phyloP scores from a whole-genome alignment of 176 grass and related monocot species.

The Alloteropsis semialata region DNA sequence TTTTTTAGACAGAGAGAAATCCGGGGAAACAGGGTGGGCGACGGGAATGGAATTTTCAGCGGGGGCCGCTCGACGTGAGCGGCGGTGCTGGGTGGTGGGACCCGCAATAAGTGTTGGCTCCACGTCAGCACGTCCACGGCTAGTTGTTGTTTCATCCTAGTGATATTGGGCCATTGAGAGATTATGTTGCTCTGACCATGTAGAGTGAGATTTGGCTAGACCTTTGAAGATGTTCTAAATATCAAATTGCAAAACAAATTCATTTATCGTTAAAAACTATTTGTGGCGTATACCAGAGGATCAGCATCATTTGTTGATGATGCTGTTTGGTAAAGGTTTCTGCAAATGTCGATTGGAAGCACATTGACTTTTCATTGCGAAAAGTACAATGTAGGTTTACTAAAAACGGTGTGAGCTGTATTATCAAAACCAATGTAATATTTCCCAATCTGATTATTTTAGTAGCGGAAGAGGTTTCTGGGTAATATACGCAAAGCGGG shows the following conservation, averaged over 20 bases:
- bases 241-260: no score
- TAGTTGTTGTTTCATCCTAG: not conserved
- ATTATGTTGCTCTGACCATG: no score
- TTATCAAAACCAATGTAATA: not conserved
- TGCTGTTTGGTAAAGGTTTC: not conserved
- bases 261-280: not conserved
- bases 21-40: not conserved
- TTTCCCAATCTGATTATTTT: not conserved
- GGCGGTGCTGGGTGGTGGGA: not conserved
- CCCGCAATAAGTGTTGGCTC: not conserved
- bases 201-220: no score
- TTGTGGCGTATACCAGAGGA: not conserved
- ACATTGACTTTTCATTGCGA: not conserved
- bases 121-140: not conserved
- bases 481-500: no score
- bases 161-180: no score
- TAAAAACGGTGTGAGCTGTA: not conserved
- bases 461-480: not conserved
- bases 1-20: not conserved
- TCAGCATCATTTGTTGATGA: not conserved
- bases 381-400: not conserved
- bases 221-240: no score
- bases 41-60: slow-evolving; percentile 34
- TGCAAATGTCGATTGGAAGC: no score
- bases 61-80: slow-evolving; percentile 16